A percentile compares a stretch with the other conserved stretches of the same genome.
Conservation (phyloP, 306 rosid species). For the Mucuna pruriens region DNA sequence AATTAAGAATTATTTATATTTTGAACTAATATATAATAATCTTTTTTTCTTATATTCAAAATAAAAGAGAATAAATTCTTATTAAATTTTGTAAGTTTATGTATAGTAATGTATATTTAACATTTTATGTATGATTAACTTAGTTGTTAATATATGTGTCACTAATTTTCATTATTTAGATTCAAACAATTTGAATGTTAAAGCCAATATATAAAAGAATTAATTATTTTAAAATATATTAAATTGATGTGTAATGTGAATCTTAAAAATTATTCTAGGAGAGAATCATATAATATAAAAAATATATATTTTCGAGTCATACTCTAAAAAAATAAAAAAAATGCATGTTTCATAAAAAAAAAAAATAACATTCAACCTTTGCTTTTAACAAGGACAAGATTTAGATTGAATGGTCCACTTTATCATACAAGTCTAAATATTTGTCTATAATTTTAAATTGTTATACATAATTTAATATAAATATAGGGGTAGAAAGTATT, state of each 20-base stretch:
- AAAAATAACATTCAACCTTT: not conserved
- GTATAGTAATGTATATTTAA: not conserved
- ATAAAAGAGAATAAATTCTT: too few relatives aligned
- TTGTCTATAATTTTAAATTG: not conserved
- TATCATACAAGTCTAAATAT: not conserved
- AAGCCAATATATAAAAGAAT: not conserved
- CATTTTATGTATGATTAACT: not conserved
- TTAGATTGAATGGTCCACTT: constrained; percentile 18
- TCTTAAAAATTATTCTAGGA: not conserved
- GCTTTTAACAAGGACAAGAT: not conserved
- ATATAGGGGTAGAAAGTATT: too few relatives aligned
- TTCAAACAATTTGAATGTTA: constrained; percentile 1
- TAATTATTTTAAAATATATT: not conserved
- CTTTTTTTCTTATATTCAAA: too few relatives aligned
- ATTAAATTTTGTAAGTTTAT: not conserved
- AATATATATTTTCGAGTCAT: too few relatives aligned
- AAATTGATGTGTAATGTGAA: not conserved
- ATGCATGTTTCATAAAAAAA: too few relatives aligned
- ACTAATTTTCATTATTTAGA: not conserved
- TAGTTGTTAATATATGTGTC: not conserved
- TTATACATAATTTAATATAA: not conserved
- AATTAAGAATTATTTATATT: too few relatives aligned
- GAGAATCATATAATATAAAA: not conserved
- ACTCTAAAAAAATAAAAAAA: too few relatives aligned
- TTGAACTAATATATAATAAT: too few relatives aligned